phyloP scores from a whole-genome alignment of 805 yeast species.

The Starmera quercuum region DNA sequence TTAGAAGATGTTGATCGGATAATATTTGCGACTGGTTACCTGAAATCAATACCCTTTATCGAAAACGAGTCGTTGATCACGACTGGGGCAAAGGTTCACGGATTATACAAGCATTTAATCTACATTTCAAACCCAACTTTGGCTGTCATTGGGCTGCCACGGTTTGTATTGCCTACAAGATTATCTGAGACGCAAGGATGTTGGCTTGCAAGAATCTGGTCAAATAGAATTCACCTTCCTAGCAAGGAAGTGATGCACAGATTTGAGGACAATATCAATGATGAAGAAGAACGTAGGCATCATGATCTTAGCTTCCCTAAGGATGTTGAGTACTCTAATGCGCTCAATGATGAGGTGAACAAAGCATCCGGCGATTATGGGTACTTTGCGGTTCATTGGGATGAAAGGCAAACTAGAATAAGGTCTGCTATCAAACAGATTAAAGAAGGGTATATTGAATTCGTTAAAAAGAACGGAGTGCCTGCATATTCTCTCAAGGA shows the following conservation, averaged over 20 bases:
- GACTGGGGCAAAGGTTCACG: conserved; percentile 39
- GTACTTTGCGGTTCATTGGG: conserved; percentile 46
- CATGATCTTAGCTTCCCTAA: conserved; percentile 48
- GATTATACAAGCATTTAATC: conserved; percentile 53
- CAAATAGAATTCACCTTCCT: conserved; percentile 48
- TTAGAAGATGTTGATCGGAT: conserved; percentile 45
- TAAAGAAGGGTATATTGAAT: conserved; percentile 37
- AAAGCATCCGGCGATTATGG: conserved; percentile 34
- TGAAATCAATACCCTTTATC: conserved; percentile 58
- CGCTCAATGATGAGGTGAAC: conserved; percentile 28
- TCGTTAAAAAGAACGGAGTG: conserved; percentile 28
- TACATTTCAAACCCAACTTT: conserved; percentile 55
- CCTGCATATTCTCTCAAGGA: conserved; percentile 31
- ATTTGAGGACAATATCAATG: conserved; percentile 36
- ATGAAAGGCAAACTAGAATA: conserved; percentile 32
- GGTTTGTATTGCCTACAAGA: conserved; percentile 56
- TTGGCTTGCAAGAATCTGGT: conserved; percentile 54
- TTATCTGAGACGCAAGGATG: conserved; percentile 59
- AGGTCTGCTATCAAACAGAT: conserved; percentile 35
- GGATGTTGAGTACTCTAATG: conserved; percentile 53
- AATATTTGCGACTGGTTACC: conserved; percentile 71
- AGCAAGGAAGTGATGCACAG: conserved; percentile 34
- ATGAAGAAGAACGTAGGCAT: conserved; percentile 35
- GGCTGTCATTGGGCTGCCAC: conserved; percentile 54
- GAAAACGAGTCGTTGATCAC: conserved; percentile 30